phyloP scores from a whole-genome alignment of 2,329 filamentous ascomycete genomes.

The Rugonectria rugulosa region DNA sequence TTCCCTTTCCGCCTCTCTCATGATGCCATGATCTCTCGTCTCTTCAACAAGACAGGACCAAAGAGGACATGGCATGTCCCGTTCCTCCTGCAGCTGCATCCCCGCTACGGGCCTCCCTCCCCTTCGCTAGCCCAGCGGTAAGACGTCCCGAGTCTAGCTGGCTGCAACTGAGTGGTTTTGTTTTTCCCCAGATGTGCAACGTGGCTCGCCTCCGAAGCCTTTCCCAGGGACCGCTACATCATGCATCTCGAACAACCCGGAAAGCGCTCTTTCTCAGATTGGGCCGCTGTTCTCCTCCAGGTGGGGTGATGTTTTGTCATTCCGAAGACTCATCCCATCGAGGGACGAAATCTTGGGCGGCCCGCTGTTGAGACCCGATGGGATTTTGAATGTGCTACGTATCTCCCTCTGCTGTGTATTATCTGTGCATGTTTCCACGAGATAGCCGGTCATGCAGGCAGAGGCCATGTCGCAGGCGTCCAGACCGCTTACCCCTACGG shows the following conservation, averaged over 20 bases:
- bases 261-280: no score
- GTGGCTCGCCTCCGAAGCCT: constrained; percentile 44
- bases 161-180: constrained; percentile 42
- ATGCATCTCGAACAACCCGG: constrained; percentile 39
- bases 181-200: constrained; percentile 44
- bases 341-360: neutral
- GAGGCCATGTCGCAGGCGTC: no score
- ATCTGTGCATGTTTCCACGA: no score
- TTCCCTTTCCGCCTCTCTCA: neutral
- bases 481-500: no score
- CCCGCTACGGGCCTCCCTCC: constrained; percentile 6
- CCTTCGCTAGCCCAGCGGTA: constrained; percentile 1
- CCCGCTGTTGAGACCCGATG: neutral
- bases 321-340: constrained; percentile 3
- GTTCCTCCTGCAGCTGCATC: constrained; percentile 7
- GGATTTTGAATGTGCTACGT: no score
- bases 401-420: no score
- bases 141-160: constrained; percentile 32
- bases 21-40: neutral
- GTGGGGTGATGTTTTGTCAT: constrained; percentile 36
- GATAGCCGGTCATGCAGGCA: no score
- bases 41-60: neutral
- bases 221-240: constrained; percentile 36
- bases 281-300: constrained; percentile 26
- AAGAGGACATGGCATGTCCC: neutral